Conservation (phyloP, 345 rosid genomes). For the Eutrema japonicum region DNA sequence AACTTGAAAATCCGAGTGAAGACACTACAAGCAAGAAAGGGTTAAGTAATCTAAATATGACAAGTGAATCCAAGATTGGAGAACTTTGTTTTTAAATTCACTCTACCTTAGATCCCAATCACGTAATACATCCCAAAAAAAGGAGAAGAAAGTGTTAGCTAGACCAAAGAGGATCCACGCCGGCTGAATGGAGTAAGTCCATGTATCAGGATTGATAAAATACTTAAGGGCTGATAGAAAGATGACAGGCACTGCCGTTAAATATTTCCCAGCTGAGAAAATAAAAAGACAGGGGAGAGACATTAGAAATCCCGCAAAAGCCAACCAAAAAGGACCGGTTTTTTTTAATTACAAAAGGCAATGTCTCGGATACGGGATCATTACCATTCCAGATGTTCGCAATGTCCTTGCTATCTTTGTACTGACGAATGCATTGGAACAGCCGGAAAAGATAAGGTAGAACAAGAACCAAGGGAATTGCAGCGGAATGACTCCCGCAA, state of each 20-base stretch:
- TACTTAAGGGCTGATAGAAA: constrained; percentile 95
- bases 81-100: constrained; percentile 10
- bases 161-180: constrained; percentile 89
- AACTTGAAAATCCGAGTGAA: constrained; percentile 90
- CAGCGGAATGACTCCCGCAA: constrained; percentile 93
- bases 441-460: constrained; percentile 88
- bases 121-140: constrained; percentile 92
- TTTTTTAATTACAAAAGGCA: background rate
- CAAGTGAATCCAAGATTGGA: constrained; percentile 9
- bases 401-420: constrained; percentile 81
- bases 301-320: background rate
- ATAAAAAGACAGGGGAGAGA: constrained; percentile 37
- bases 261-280: constrained; percentile 80
- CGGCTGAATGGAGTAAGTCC: constrained; percentile 84
- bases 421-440: constrained; percentile 92
- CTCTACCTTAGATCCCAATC: constrained; percentile 97
- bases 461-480: constrained; percentile 91
- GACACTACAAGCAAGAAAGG: constrained; percentile 50
- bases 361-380: constrained; percentile 5
- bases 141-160: constrained; percentile 82
- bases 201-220: constrained; percentile 70
- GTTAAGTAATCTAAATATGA: background rate
- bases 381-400: constrained; percentile 82
- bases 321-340: background rate
- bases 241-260: constrained; percentile 91